Percentiles rank a stretch among this genome's conserved stretches.
Conservation (phyloP, 2,329 filamentous ascomycete genomes). For the Xylaria sp. region DNA sequence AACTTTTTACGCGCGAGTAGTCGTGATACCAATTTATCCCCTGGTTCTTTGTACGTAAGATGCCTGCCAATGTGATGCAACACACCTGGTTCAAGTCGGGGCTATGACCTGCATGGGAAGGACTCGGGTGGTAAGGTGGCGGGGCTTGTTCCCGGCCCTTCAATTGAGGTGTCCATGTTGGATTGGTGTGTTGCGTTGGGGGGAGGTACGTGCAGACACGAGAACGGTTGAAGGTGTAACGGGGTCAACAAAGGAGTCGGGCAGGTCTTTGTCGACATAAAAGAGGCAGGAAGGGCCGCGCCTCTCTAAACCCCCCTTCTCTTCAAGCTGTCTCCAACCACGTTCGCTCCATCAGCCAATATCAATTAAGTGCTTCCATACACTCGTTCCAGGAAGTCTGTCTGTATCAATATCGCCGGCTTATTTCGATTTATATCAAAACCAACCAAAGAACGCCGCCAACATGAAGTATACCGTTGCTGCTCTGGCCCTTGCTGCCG, state of each 20-base stretch:
- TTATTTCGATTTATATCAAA: background rate
- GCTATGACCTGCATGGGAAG: constrained; percentile 22
- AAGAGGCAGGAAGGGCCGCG: constrained; percentile 4
- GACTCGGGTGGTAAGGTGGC: constrained; percentile 8
- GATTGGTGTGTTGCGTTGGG: constrained; percentile 16
- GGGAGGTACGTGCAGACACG: constrained; percentile 15
- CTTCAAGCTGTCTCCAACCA: constrained; percentile 19
- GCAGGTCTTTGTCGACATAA: constrained; percentile 25
- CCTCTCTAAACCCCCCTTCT: background rate
- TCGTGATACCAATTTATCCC: constrained; percentile 1
- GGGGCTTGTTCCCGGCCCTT: constrained; percentile 6
- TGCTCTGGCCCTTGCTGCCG: constrained; percentile 38
- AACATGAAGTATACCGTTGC: constrained; percentile 46
- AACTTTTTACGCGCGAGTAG: constrained; percentile 1
- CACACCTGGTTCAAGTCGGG: constrained; percentile 14
- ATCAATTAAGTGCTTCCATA: constrained; percentile 1
- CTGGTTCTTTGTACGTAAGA: constrained; percentile 28
- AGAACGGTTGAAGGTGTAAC: constrained; percentile 13
- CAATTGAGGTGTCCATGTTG: background rate
- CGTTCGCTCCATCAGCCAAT: constrained; percentile 26
- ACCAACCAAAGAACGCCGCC: constrained; percentile 11
- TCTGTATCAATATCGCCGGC: constrained; percentile 18
- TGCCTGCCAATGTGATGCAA: background rate
- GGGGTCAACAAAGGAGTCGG: background rate
- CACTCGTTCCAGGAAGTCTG: constrained; percentile 19